Evolutionary conservation across 139 green algal species (phyloP), one percentile per base, ranked within the genome.

Genomic region (Trebouxia sp.): DNA sequence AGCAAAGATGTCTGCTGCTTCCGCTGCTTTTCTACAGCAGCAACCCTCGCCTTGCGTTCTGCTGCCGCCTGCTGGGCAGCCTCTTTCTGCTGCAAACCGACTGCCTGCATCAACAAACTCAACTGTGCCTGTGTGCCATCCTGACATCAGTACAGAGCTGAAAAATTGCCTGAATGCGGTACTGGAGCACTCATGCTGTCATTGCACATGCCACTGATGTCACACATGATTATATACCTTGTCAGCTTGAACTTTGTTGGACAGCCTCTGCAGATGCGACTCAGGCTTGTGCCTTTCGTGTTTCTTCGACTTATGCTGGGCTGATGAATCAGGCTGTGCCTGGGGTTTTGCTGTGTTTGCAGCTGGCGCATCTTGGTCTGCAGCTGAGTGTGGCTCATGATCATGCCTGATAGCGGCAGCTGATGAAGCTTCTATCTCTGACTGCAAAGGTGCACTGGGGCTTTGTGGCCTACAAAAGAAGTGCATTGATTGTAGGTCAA

Each of bases 1-100:
- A 93, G 78, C 41, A 83, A 37, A 22, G 65, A 43, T 58, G 74
- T 82, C 41, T 89, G 67, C 47, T 88, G 79, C 48, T 87, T 89
- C 66, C 83, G 86, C 75, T 87, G 84, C 75, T 78, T 78, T 41
- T 84, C 32, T 5, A 62, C 78, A 11, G 51, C 43, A n/a, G 78
- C 83, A 45, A 75, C 51, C 38, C 42, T 42, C 20, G n/a, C 47
- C n/a, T 50, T 35, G 7, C 39, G 43, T 22, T 74, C 78, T 12
- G 67, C 55, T 35, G 50, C 47, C 37, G 39, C 62, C 15, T 12
- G 24, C 74, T 50, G 53, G 12, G 45, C 81, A 32, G 26, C 55
- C 41, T 79, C 37, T 32, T 39, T 50, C 32, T 79, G 24, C n/a
- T 78, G 38, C 26, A 48, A 7, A 53, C 24, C n/a, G 53, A 41